Evolutionary conservation across 192 early-diverging fungal species (phyloP), one percentile per base, ranked within the genome.

Genomic region (Backusella morwellensis): DNA sequence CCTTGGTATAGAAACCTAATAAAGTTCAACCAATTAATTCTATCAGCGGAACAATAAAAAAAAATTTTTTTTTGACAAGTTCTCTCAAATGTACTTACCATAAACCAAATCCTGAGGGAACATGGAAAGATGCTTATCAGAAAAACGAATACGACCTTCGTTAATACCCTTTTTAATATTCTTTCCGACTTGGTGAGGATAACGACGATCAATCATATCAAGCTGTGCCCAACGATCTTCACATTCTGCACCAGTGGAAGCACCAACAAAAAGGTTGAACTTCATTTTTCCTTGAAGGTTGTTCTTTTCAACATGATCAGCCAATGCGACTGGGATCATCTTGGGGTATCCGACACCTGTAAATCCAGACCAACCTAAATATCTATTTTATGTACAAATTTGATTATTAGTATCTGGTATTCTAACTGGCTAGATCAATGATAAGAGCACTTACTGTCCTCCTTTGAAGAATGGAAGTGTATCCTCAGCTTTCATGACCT

Each of bases 121-220:
- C 76, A 82, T 77, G 23, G 83, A 84, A 75, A 84, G 77, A 69
- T 84, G 83, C 70, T 84, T 84, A 50, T 84, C 83, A 50, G 83
- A 80, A 77, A 84, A 84, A 32, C 72, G 71, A 71, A 81, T 84
- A 52, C 72, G 77, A 35, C 81, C 81, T 36, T 41, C 75, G 38
- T 84, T 84, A 66, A 84, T 84, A 40, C 75, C 80, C 63, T 77
- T 78, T 66, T 81, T 81, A 44, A 84, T 77, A 21, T 79, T 69
- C 36, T 70, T 75, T 1, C 83, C 83, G 42, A 79, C 71, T 74
- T 84, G 83, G 77, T 84, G 81, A 19, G 83, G 83, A 66, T 84
- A 84, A 42, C 83, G 77, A 36, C 83, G 80, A 63, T 81, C 71
- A 70, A 84, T 81, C 83, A 84, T 84, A 29, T 81, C 68, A 35